These are phyloP conservation scores for Aspergillus hiratsukae DNA, from an alignment of 2,329 filamentous ascomycete species.

Conservation along the genomic window DNA sequence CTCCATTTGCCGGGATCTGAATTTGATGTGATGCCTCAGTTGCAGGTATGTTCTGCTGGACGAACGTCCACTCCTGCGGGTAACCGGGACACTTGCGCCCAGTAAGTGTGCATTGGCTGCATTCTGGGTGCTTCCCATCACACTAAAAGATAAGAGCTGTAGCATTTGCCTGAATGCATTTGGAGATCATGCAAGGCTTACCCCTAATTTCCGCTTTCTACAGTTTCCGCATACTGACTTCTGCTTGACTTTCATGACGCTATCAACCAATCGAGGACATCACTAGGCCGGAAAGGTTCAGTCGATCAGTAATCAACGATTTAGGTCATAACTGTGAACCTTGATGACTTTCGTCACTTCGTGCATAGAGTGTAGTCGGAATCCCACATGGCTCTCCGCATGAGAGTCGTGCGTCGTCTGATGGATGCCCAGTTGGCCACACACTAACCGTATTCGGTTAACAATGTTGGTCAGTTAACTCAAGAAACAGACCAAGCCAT, in stretches of 20 bases:
- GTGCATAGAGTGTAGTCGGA: too few relatives aligned
- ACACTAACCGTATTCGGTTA: too few relatives aligned
- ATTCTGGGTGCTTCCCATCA: constrained; percentile 23
- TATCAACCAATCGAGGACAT: background rate
- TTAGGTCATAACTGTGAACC: too few relatives aligned
- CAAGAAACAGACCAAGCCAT: too few relatives aligned
- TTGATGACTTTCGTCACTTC: too few relatives aligned
- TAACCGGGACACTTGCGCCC: constrained; percentile 23
- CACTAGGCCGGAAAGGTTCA: too few relatives aligned
- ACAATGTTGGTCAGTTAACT: too few relatives aligned
- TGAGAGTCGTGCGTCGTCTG: too few relatives aligned
- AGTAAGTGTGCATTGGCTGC: constrained; percentile 21
- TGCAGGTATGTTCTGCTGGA: constrained; percentile 9
- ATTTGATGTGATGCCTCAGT: background rate
- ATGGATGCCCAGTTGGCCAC: too few relatives aligned
- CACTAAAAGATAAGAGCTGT: constrained; percentile 11
- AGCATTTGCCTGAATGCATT: too few relatives aligned
- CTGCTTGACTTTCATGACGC: constrained; percentile 14
- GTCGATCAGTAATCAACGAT: too few relatives aligned
- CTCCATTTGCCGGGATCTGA: background rate
- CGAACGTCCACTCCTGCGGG: constrained; percentile 16
- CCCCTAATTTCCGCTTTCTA: constrained; percentile 17
- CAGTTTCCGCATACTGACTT: constrained; percentile 15
- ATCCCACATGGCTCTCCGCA: too few relatives aligned
- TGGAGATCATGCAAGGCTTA: constrained; percentile 1